These are phyloP conservation scores for Fusarium sp. DNA, from an alignment of 2,329 filamentous ascomycete species.

Conservation along the genomic window DNA sequence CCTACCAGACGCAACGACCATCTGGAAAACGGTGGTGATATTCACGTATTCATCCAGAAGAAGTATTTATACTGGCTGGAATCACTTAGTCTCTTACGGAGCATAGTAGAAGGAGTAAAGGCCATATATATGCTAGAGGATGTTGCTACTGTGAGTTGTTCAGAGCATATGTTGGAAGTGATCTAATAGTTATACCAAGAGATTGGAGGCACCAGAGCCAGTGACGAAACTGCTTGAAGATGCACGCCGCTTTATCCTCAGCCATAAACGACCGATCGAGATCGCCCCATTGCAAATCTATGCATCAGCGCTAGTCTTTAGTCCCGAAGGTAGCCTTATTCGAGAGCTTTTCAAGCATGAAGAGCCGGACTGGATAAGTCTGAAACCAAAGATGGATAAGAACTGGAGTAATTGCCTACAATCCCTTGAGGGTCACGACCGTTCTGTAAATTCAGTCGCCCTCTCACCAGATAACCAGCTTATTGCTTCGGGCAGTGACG, in stretches of 20 bases:
- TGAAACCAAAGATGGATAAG: rapidly evolving
- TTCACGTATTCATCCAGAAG: neutral
- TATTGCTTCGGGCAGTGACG: neutral
- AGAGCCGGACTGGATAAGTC: neutral
- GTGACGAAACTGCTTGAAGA: rapidly evolving
- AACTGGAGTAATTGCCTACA: neutral
- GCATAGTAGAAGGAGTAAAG: rapidly evolving
- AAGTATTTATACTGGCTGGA: neutral
- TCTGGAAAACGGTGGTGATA: rapidly evolving
- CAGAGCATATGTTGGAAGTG: neutral
- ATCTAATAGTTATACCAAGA: neutral
- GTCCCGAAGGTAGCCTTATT: neutral
- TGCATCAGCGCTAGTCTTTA: neutral
- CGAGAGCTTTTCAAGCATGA: neutral
- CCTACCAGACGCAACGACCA: rapidly evolving
- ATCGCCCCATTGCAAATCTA: neutral
- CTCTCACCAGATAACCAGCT: neutral
- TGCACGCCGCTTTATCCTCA: neutral
- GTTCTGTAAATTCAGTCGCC: rapidly evolving
- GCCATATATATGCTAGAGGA: rapidly evolving
- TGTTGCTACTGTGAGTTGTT: neutral
- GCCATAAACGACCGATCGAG: neutral
- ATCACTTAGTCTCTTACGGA: rapidly evolving
- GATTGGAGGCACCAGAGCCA: rapidly evolving
- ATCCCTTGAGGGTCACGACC: neutral